A percentile compares a stretch with the other conserved stretches of the same genome.
phyloP scores from a whole-genome alignment of 106 monocot genomes.

The Allium cepa region DNA sequence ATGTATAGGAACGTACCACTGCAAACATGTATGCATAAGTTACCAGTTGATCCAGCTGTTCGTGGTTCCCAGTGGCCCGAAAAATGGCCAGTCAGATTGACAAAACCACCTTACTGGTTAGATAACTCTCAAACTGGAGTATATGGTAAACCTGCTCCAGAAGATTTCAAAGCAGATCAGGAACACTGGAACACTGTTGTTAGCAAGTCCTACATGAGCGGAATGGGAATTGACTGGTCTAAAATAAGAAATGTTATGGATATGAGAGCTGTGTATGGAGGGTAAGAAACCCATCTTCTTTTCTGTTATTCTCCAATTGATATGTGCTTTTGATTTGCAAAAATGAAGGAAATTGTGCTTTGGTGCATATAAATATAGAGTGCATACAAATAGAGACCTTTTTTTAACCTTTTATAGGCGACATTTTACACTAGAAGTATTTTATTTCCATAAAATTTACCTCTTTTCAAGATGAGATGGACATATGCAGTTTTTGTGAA shows the following conservation, averaged over 20 bases:
- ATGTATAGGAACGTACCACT: conserved; percentile 60
- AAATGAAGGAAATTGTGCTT: too few relatives aligned
- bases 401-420: too few relatives aligned
- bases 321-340: too few relatives aligned
- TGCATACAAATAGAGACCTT: too few relatives aligned
- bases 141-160: conserved; percentile 73
- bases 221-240: conserved; percentile 81
- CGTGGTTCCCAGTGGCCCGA: conserved; percentile 85
- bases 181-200: conserved; percentile 78
- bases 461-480: too few relatives aligned
- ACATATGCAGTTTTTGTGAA: too few relatives aligned
- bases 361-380: too few relatives aligned
- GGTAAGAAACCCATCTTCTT: conserved; percentile 32
- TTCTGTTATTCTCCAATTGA: too few relatives aligned
- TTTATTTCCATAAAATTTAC: too few relatives aligned
- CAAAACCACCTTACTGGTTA: conserved; percentile 69
- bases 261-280: conserved; percentile 91
- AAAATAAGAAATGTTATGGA: conserved; percentile 93
- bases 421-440: too few relatives aligned
- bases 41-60: conserved; percentile 32
- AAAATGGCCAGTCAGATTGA: conserved; percentile 66
- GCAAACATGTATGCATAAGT: conserved; percentile 70
- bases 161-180: conserved; percentile 66
- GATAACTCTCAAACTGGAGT: conserved; percentile 61
- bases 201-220: conserved; percentile 52